phyloP scores from a whole-genome alignment of 2,329 filamentous ascomycete genomes.

The Fusarium bactridioides region DNA sequence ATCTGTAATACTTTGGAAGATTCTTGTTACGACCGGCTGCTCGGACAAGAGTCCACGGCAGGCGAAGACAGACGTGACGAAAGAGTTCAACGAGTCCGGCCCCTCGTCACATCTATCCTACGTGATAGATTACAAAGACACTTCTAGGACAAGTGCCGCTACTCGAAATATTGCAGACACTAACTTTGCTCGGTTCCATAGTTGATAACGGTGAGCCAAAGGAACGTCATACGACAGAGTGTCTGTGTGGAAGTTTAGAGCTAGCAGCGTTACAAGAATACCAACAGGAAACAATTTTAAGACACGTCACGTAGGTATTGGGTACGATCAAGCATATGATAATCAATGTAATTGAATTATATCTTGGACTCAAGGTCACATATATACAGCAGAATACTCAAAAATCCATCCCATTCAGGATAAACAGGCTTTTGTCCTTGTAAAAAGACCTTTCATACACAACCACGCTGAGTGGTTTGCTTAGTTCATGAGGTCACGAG shows the following conservation, averaged over 20 bases:
- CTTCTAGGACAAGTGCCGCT: neutral
- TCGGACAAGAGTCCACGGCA: neutral
- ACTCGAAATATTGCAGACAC: neutral
- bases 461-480: conserved; percentile 30
- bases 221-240: neutral
- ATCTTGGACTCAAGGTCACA: conserved; percentile 35
- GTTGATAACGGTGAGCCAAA: neutral
- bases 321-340: neutral
- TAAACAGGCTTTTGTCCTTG: conserved; percentile 21
- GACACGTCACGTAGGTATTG: no score
- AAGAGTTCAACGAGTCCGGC: neutral
- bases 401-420: conserved; percentile 27
- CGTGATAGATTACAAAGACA: rapidly evolving
- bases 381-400: conserved; percentile 43
- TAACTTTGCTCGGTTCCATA: neutral
- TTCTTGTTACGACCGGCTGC: no score
- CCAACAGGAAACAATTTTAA: neutral
- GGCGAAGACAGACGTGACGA: neutral
- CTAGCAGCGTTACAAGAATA: neutral
- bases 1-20: neutral
- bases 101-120: no score
- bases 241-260: neutral
- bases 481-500: conserved; percentile 34
- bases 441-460: conserved; percentile 15
- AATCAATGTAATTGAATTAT: conserved; percentile 15